A percentile compares a stretch with the other conserved stretches of the same genome.
These are phyloP conservation scores for Rhodamnia rubescens DNA, from an alignment of 345 rosid genomes.

Conservation along the genomic window DNA sequence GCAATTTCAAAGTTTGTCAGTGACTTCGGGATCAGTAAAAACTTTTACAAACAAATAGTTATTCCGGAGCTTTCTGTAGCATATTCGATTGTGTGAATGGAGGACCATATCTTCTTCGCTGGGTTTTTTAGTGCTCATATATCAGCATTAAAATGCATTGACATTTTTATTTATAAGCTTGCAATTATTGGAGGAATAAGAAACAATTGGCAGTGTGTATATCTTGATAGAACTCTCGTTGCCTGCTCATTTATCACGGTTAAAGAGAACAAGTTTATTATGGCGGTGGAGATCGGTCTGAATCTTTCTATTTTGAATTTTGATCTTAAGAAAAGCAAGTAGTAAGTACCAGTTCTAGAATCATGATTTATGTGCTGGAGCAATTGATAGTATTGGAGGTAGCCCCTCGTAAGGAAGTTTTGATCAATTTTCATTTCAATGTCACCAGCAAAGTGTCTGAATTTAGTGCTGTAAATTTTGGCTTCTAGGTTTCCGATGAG, in stretches of 20 bases:
- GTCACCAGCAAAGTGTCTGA: background rate
- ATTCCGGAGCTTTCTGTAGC: background rate
- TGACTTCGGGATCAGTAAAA: background rate
- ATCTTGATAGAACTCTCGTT: background rate
- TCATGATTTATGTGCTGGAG: background rate
- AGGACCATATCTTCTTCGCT: background rate
- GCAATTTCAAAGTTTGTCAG: background rate
- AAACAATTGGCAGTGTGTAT: background rate
- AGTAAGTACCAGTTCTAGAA: background rate
- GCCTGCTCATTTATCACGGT: background rate
- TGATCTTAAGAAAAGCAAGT: background rate
- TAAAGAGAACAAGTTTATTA: background rate
- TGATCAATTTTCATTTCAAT: background rate
- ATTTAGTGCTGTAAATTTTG: background rate
- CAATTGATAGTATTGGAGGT: background rate
- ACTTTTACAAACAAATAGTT: background rate
- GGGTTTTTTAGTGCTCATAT: background rate
- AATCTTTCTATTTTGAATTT: background rate
- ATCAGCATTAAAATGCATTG: background rate
- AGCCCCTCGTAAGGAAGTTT: background rate
- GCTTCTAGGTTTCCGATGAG: slow-evolving; percentile 50
- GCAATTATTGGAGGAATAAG: background rate
- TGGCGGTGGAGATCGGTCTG: background rate
- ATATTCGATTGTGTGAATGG: background rate
- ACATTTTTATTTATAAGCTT: background rate